Evolutionary conservation across 1,139 yeast genomes (phyloP).

Genomic region (Blastobotrys elegans): DNA sequence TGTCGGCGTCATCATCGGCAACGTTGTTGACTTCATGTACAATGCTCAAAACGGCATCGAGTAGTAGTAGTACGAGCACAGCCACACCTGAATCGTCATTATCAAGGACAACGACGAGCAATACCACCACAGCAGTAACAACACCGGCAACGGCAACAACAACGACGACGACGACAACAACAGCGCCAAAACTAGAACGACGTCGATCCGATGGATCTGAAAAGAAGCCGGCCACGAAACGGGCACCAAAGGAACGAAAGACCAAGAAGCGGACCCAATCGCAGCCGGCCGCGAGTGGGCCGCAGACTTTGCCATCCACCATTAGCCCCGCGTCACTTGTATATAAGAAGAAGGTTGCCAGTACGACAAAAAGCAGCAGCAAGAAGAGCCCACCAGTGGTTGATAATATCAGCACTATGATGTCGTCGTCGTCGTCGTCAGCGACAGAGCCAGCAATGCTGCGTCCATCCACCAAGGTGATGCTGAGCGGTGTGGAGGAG

Average conservation of each 20-base stretch:
- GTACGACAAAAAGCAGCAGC: background rate
- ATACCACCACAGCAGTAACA: background rate
- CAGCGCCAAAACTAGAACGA: constrained; percentile 7
- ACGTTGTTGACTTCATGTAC: background rate
- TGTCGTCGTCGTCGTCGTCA: background rate
- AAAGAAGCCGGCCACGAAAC: background rate
- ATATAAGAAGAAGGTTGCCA: constrained; percentile 5
- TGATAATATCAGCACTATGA: constrained; percentile 1
- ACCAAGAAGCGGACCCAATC: constrained; percentile 21
- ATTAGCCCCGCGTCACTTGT: constrained; percentile 12
- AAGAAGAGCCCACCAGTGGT: background rate
- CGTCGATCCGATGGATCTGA: constrained; percentile 9
- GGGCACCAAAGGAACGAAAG: constrained; percentile 5
- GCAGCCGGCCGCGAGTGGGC: constrained; percentile 30
- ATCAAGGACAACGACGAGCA: background rate
- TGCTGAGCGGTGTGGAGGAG: constrained; percentile 7
- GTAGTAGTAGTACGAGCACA: background rate
- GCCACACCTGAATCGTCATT: background rate
- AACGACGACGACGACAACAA: background rate
- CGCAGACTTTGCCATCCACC: constrained; percentile 10
- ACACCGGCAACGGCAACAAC: background rate
- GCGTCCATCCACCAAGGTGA: constrained; percentile 12
- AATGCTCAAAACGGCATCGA: background rate
- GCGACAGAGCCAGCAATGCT: constrained; percentile 2
- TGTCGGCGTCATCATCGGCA: constrained; percentile 5